Evolutionary conservation across 306 rosid species (phyloP).

Genomic region (Sechiopsis laciniata): DNA sequence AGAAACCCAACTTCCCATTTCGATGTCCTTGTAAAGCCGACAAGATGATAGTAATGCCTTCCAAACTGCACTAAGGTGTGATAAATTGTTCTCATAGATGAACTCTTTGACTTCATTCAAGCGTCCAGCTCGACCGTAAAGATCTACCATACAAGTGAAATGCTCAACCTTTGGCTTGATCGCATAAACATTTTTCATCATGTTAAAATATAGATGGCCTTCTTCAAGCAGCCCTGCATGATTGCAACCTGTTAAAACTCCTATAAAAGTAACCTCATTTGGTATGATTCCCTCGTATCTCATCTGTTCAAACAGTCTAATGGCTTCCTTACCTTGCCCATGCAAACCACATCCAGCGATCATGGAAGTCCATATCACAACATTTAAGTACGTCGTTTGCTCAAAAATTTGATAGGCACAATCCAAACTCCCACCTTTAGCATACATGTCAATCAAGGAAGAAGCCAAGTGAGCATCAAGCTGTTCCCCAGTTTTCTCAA

Average conservation of each 20-base stretch:
- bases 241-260: slow-evolving; percentile 77
- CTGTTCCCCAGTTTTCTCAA: slow-evolving; percentile 53
- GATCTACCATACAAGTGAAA: slow-evolving; percentile 82
- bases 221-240: slow-evolving; percentile 75
- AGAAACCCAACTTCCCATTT: slow-evolving; percentile 71
- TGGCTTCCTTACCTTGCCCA: slow-evolving; percentile 63
- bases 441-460: slow-evolving; percentile 70
- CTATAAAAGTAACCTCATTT: slow-evolving; percentile 70
- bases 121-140: slow-evolving; percentile 78
- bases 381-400: slow-evolving; percentile 38
- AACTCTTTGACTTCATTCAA: slow-evolving; percentile 56
- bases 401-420: slow-evolving; percentile 52
- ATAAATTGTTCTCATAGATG: slow-evolving; percentile 44
- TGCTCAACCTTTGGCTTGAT: slow-evolving; percentile 64
- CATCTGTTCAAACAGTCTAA: slow-evolving; percentile 59
- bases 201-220: slow-evolving; percentile 53
- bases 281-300: slow-evolving; percentile 47
- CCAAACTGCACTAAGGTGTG: slow-evolving; percentile 64
- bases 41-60: slow-evolving; percentile 69
- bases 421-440: slow-evolving; percentile 67
- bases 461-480: slow-evolving; percentile 59
- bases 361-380: slow-evolving; percentile 81
- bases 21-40: slow-evolving; percentile 51
- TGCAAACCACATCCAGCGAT: slow-evolving; percentile 60
- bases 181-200: slow-evolving; percentile 63